Evolutionary conservation across 345 rosid genomes (phyloP).

Genomic region (Rhizophora apiculata): DNA sequence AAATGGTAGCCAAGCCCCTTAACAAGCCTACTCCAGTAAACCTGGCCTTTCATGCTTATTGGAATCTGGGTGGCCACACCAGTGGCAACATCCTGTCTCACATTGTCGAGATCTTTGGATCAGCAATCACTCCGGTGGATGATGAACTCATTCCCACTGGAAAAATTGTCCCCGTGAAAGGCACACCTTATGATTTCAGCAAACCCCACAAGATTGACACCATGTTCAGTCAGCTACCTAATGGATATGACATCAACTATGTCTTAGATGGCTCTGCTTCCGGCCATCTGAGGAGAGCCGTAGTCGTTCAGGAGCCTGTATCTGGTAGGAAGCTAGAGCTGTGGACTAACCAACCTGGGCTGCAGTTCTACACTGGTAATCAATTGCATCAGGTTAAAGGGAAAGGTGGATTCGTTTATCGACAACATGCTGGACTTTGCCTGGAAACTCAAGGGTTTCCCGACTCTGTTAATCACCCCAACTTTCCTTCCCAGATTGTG

Average conservation of each 20-base stretch:
- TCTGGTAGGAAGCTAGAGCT: conserved; percentile 81
- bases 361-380: conserved; percentile 72
- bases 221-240: conserved; percentile 40
- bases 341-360: conserved; percentile 60
- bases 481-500: conserved; percentile 78
- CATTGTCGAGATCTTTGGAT: conserved; percentile 48
- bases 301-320: conserved; percentile 45
- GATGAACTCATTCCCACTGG: conserved; percentile 77
- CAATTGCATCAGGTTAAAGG: conserved; percentile 44
- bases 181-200: conserved; percentile 69
- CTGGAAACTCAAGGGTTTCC: conserved; percentile 89
- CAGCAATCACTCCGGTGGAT: conserved; percentile 60
- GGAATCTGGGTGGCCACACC: conserved; percentile 73
- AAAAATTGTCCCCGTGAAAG: conserved; percentile 28
- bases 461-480: conserved; percentile 65
- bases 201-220: conserved; percentile 42
- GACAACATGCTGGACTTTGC: conserved; percentile 48
- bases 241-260: conserved; percentile 81
- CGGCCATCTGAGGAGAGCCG: conserved; percentile 45
- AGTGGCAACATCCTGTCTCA: conserved; percentile 67
- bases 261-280: conserved; percentile 35
- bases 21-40: conserved; percentile 68
- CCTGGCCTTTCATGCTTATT: conserved; percentile 71
- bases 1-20: conserved; percentile 54
- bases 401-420: conserved; percentile 51